Base-by-base conservation (phyloP, 768 basidiomycete genomes). In the Pleurotus tuoliensis region DNA sequence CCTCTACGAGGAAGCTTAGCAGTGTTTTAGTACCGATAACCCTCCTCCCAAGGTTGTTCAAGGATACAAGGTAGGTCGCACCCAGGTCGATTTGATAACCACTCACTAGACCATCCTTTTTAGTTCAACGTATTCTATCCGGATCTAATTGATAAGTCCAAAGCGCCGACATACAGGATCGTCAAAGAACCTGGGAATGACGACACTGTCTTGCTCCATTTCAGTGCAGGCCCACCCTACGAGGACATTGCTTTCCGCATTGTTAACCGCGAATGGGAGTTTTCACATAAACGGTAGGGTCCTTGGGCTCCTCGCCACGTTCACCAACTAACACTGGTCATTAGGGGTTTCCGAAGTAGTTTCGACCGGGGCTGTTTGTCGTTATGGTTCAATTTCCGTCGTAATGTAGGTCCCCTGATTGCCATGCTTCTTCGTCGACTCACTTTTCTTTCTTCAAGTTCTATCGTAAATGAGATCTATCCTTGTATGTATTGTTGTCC, bases 1-100 rank as follows among this genome's bases (percentile, higher is more conserved):
- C 12, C 18, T 45, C 58, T 5, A 50, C 50, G 37, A 45, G 40
- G 64, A 20, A 44, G 59, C 58, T 70, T 54, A 69, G 9, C 48
- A 16, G 20, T 24, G 48, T 57, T 49, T 8, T 63, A 96, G 94
- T 68, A 91, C 92, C 63, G 97, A 98, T 67, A 99, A 99, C 69
- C 97, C 97, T 45, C 97, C 97, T 24, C 97, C 97, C 7, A 99
- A 99, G 72, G 95, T 98, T 57, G 97, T 99, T 7, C 97, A 98
- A 71, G 97, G 97, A 51, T 99, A 99, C 75, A 98, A 98, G 76
- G 90, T 84, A 64, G 34, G 74, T 59, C 20, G 15, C 8, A 9
- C 8, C 30, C 3, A 8, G 9, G 30, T 34, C 30, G 30, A 34
- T 11, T 8, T 0, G 30, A 34, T 9, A 9, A 9, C 30, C 30